A percentile compares a stretch with the other conserved stretches of the same genome.
phyloP scores from a whole-genome alignment of 352 stramenopile species.

The Peronospora belbahrii region DNA sequence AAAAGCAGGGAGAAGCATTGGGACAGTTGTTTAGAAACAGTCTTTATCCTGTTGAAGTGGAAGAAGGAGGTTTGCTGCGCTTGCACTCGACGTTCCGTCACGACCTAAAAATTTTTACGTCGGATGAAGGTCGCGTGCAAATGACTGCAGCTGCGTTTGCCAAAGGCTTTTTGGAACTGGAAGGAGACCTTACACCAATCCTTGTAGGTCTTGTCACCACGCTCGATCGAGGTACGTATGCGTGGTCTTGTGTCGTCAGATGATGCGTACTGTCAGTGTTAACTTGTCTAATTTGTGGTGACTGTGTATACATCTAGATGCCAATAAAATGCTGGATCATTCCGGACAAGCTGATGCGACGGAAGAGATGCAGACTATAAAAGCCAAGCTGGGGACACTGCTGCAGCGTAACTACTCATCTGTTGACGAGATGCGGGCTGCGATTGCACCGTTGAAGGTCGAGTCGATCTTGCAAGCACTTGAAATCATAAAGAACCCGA shows the following conservation, averaged over 20 bases:
- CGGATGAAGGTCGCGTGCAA: constrained; percentile 98
- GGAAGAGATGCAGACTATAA: constrained; percentile 75
- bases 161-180: constrained; percentile 98
- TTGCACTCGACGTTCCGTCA: constrained; percentile 99
- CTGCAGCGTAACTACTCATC: constrained; percentile 81
- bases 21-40: constrained; percentile 89
- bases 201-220: constrained; percentile 93
- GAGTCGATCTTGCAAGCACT: constrained; percentile 75
- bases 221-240: constrained; percentile 55
- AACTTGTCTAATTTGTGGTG: neutral
- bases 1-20: constrained; percentile 93
- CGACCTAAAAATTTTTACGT: constrained; percentile 99
- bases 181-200: constrained; percentile 98
- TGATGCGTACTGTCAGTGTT: neutral
- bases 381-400: constrained; percentile 86
- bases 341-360: constrained; percentile 96
- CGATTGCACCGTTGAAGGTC: constrained; percentile 62
- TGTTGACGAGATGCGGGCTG: constrained; percentile 51
- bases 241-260: neutral
- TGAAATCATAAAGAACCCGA: constrained; percentile 74
- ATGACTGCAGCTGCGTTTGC: constrained; percentile 99
- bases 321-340: constrained; percentile 97
- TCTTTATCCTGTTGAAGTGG: constrained; percentile 85
- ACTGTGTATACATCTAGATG: constrained; percentile 30
- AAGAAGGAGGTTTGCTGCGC: constrained; percentile 92